These are phyloP conservation scores for Arthrobotrys entomopaga DNA, from an alignment of 2,329 filamentous ascomycete genomes.

Conservation along the genomic window DNA sequence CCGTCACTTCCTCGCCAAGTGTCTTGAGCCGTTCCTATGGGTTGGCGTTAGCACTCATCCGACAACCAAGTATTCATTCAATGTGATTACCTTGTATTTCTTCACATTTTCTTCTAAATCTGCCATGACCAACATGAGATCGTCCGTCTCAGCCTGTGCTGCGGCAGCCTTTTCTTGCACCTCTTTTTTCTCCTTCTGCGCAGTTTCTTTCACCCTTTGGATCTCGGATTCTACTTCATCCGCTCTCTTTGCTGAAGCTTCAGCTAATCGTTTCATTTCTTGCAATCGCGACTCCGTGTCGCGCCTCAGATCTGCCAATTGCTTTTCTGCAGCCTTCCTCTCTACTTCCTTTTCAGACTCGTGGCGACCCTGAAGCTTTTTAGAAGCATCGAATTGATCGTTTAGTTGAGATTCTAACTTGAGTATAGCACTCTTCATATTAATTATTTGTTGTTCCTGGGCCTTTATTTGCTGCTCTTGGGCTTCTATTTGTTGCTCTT, in stretches of 20 bases:
- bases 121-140: constrained; percentile 81
- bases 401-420: constrained; percentile 61
- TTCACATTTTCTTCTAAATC: constrained; percentile 81
- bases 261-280: constrained; percentile 61
- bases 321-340: constrained; percentile 60
- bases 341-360: constrained; percentile 58
- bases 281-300: constrained; percentile 62
- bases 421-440: constrained; percentile 59
- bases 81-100: constrained; percentile 74
- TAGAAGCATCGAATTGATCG: constrained; percentile 64
- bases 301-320: constrained; percentile 63
- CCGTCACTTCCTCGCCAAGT: constrained; percentile 77
- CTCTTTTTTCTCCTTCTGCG: constrained; percentile 61
- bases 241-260: constrained; percentile 64
- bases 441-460: constrained; percentile 21
- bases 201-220: constrained; percentile 60
- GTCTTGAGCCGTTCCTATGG: constrained; percentile 70
- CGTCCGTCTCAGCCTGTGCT: constrained; percentile 79
- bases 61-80: constrained; percentile 7
- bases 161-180: constrained; percentile 72
- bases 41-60: constrained; percentile 42
- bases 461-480: background rate
- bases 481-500: background rate
- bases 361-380: constrained; percentile 61
- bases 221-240: constrained; percentile 59